These are phyloP conservation scores for Aspergillus uvarum DNA, from an alignment of 2,329 filamentous ascomycete species.

Conservation along the genomic window DNA sequence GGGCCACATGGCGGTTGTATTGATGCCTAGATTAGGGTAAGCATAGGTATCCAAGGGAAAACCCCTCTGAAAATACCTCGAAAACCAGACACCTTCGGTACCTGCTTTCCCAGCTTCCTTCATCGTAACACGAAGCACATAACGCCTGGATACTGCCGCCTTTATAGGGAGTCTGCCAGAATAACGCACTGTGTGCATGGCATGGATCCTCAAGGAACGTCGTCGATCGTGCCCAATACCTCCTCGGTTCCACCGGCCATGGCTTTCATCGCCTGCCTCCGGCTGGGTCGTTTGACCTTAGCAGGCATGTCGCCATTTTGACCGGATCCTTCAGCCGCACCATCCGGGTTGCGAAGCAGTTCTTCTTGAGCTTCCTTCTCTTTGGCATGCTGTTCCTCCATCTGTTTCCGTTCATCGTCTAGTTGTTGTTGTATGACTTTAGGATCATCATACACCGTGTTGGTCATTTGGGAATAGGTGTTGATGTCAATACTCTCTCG, in stretches of 20 bases:
- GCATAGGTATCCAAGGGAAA: not conserved
- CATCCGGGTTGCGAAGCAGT: conserved; percentile 43
- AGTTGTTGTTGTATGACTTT: conserved; percentile 41
- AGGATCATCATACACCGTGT: conserved; percentile 45
- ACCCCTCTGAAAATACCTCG: not conserved
- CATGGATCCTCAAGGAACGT: conserved; percentile 25
- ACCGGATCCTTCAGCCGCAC: conserved; percentile 28
- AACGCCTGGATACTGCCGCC: not conserved
- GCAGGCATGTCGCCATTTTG: conserved; percentile 29
- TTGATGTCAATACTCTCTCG: conserved; percentile 45
- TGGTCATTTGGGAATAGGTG: conserved; percentile 48
- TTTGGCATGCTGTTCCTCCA: conserved; percentile 48
- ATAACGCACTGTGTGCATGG: not conserved
- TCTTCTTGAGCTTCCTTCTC: conserved; percentile 48
- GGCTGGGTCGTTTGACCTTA: conserved; percentile 33
- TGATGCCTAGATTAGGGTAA: not conserved
- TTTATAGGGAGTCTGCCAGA: not conserved
- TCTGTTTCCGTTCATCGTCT: conserved; percentile 46
- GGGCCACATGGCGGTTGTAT: not conserved
- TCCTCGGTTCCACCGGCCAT: conserved; percentile 41
- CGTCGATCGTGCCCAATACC: conserved; percentile 42
- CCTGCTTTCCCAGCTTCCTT: not conserved
- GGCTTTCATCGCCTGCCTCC: conserved; percentile 28
- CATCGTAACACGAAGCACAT: not conserved
- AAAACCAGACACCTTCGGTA: not conserved